These are phyloP conservation scores for Trichocladium uniseriatum DNA, from an alignment of 495 filamentous ascomycete genomes.

Conservation along the genomic window DNA sequence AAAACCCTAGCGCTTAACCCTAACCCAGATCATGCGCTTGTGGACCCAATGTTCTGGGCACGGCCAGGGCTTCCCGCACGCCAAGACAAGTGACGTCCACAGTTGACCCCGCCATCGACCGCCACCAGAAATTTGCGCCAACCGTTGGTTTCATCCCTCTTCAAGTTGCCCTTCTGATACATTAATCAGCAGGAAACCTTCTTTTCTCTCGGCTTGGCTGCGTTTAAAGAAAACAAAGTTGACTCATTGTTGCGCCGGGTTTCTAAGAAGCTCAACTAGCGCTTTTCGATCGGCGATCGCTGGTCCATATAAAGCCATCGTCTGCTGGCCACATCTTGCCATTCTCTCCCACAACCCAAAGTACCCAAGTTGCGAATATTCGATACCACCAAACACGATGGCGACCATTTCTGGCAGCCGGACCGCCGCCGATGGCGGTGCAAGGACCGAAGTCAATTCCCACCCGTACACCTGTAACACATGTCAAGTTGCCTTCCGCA, in stretches of 20 bases:
- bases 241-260: no score
- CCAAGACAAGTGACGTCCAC: constrained; percentile 24
- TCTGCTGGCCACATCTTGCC: no score
- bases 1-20: not conserved
- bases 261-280: no score
- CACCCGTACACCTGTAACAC: constrained; percentile 97
- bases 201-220: not conserved
- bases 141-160: not conserved
- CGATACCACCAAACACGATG: constrained; percentile 30
- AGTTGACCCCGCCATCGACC: constrained; percentile 17
- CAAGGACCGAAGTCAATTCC: constrained; percentile 35
- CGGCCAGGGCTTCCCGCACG: constrained; percentile 15
- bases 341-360: no score
- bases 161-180: not conserved
- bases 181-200: constrained; percentile 9
- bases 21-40: not conserved
- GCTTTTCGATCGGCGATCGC: no score
- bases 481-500: constrained; percentile 91
- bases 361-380: no score
- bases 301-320: no score
- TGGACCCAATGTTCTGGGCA: not conserved
- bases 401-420: constrained; percentile 43
- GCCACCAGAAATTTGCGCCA: constrained; percentile 23
- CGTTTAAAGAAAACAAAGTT: no score
- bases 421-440: constrained; percentile 20